Evolutionary conservation across 1,139 yeast genomes (phyloP), one percentile per base, ranked within the genome.

Genomic region (Suhomyces kunorum): DNA sequence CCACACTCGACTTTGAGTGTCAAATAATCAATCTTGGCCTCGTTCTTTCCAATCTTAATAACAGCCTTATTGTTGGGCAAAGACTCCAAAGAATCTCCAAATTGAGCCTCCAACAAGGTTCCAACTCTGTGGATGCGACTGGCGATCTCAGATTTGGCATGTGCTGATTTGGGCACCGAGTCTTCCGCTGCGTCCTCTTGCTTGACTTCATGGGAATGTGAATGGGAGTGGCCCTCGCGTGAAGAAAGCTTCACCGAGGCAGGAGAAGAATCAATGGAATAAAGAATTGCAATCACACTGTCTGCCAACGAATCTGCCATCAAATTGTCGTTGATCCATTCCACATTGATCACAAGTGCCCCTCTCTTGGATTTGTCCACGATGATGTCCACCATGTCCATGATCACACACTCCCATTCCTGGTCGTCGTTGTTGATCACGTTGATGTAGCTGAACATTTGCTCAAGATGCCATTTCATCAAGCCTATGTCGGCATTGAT

Each of bases 291-390:
- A 45, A 94, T 77, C 2, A 89, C 87, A 31, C 97, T 84, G 57
- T 92, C 99, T 0, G 98, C 98, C 51, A 92, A 79, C 0, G 97
- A 85, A 54, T 92, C 98, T 40, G 88, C 90, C 71, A 89, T 80
- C 28, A 70, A 54, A 40, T 87, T 73, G 47, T 90, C 94, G 49
- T 95, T 92, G 18, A 82, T 78, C 99, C 99, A 92, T 59, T 88
- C 95, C 16, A 92, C 82, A 0, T 82, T 74, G 13, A 83, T 78
- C 18, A 70, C 50, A 32, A 69, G 55, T 2, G 59, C 59, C 33
- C 73, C 71, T 5, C 63, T 51, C 43, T 61, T 63, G 28, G 62
- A 54, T 39, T 53, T 53, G 27, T 79, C 83, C n/a, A 85, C 68
- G 13, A 70, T 45, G 13, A 72, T 55, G 48, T 68, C 71, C 9